Evolutionary conservation across 352 stramenopile genomes (phyloP), one percentile per base, ranked within the genome.

Genomic region (Thalassiosira gravida): DNA sequence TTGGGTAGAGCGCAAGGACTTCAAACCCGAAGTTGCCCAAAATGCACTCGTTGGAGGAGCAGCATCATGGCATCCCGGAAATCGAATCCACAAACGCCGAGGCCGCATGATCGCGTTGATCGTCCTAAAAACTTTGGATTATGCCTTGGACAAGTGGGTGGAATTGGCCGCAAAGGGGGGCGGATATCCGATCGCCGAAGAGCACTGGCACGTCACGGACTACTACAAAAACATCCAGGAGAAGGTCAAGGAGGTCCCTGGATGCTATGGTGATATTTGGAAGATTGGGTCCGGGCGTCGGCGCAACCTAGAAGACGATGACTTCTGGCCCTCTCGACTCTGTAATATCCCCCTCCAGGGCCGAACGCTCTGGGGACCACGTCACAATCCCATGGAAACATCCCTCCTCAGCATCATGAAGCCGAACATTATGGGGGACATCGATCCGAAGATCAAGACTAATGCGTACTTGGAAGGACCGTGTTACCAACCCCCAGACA

Each of bases 171-270:
- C 56, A 49, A 29, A 52, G 37, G 42, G 53, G 25, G 63, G 64
- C 9, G n/a, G n/a, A n/a, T 69, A 77, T 66, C 83, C 83, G 44
- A 53, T 91, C 24, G 42, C 67, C 18, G 67, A 88, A 30, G 58
- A 76, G 22, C 64, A 86, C 53, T 91, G 86, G 86, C 86, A 91
- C 29, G 80, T 91, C 3, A 74, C 65, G 35, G 73, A 83, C 2
- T 72, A 74, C 11, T 90, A 91, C 66, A 73, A 85, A 42, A 39
- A 47, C 24, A 89, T 90, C 24, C 50, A 67, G 27, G 65, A 85
- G 18, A 90, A 82, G 29, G 67, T 63, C 18, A 20, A 46, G 30
- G n/a, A 56, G 8, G 47, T 83, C 0, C 53, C 27, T 13, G 75
- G 69, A 24, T 80, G 69, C 30, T 74, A 52, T 16, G 49, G 49